Percentiles rank a stretch among this genome's conserved stretches.
Conservation (phyloP, 106 monocot species). For the Dactylorhiza incarnata region DNA sequence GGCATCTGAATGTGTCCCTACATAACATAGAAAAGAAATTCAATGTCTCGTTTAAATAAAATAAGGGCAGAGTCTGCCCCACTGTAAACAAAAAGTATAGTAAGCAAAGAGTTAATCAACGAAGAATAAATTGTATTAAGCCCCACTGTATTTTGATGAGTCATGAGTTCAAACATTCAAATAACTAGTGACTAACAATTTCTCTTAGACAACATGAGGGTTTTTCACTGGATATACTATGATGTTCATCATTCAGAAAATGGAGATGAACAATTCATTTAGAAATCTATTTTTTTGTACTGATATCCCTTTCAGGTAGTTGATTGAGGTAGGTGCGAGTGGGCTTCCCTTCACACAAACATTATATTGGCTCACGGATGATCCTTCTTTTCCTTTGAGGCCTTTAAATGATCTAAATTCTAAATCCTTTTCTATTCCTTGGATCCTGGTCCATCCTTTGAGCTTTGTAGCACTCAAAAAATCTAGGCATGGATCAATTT, state of each 20-base stretch:
- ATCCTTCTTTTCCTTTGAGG: not conserved
- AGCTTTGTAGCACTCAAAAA: no score
- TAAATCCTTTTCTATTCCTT: not conserved
- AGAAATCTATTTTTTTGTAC: not conserved
- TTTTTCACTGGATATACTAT: not conserved
- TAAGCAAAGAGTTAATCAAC: not conserved
- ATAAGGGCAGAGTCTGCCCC: not conserved
- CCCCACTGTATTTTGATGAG: not conserved
- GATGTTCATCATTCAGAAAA: not conserved
- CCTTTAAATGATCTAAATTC: not conserved
- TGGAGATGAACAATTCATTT: not conserved
- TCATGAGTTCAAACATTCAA: not conserved
- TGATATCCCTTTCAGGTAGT: not conserved
- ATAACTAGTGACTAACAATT: not conserved
- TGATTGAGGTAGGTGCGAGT: no score
- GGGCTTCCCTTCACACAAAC: no score
- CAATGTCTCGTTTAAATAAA: not conserved
- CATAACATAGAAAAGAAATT: conserved; percentile 11
- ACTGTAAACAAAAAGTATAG: not conserved
- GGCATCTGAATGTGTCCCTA: conserved; percentile 59
- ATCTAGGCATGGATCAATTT: not conserved
- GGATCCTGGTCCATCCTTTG: not conserved
- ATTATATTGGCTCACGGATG: no score
- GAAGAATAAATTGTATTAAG: not conserved
- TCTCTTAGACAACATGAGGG: not conserved